Conservation (phyloP, 108 stramenopile genomes). For the Nannochloropsis gaditana region DNA sequence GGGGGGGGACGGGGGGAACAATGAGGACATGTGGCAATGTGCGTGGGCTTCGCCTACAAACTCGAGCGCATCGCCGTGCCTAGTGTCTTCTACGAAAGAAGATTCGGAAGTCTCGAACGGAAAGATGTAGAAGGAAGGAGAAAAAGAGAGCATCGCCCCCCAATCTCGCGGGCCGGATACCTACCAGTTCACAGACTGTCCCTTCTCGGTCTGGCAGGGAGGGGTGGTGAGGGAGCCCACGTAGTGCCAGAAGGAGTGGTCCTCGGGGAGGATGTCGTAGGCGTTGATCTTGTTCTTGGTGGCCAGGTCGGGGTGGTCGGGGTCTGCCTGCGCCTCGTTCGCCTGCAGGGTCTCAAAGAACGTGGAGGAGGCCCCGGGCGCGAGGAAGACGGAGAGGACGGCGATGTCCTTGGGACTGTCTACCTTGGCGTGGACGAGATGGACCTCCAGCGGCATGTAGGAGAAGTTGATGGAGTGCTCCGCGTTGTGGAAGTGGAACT, state of each 20-base stretch:
- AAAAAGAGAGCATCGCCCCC: not conserved
- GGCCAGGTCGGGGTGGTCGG: not conserved
- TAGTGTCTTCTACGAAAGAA: too few species aligned
- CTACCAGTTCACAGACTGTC: not conserved
- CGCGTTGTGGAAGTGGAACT: slow-evolving; percentile 11
- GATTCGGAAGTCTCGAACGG: not conserved
- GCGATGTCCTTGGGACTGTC: not conserved
- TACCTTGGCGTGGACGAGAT: not conserved
- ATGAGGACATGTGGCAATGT: not conserved
- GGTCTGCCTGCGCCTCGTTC: not conserved
- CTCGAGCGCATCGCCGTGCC: too few species aligned
- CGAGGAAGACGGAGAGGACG: not conserved
- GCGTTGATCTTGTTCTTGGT: not conserved
- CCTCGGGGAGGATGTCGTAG: slow-evolving; percentile 25
- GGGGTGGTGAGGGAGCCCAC: slow-evolving; percentile 35
- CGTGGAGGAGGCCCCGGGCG: not conserved
- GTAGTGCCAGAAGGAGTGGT: slow-evolving; percentile 27
- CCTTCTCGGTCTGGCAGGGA: slow-evolving; percentile 23
- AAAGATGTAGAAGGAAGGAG: not conserved
- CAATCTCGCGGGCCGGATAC: not conserved
- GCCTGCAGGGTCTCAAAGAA: not conserved
- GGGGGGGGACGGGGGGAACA: not conserved
- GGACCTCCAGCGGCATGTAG: not conserved
- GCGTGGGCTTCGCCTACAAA: not conserved
- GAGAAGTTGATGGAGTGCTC: not conserved